Evolutionary conservation across 768 basidiomycete species (phyloP), one percentile per base, ranked within the genome.

Genomic region (Termitomyces sp.): DNA sequence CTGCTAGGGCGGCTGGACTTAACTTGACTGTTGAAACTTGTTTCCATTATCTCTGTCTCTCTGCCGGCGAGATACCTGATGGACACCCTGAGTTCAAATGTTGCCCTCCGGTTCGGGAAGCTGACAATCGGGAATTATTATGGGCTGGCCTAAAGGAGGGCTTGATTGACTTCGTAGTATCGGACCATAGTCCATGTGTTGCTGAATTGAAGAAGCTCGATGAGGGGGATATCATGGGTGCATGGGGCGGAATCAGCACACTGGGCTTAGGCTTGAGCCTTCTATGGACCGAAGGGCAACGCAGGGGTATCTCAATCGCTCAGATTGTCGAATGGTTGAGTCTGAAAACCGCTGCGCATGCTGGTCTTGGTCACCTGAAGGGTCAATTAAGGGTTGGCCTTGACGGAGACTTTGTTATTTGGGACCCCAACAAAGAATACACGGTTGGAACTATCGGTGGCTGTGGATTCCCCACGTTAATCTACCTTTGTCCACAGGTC

Each of bases 221-320:
- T 29, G 79, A 81, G 44, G 91, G 94, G 1, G 81, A 94, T 66
- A 78, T 98, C 60, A 90, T 97, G 87, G 70, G 75, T 22, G 92
- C 95, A 0, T 98, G 96, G 96, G 96, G 96, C 42, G 96, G 96
- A 0, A 92, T 99, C 61, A 90, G 88, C 60, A 87, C 91, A 5
- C 79, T 99, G 24, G 96, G 96, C 3, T 77, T 98, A 18, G 97
- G 96, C 0, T 70, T 98, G 47, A 90, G 90, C 68, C 72, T 97
- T 51, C 66, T 98, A 42, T 96, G 92, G 92, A 95, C 93, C 1
- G 93, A 97, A 70, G 85, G 82, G 3, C 70, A 69, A 45, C 84
- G 79, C 64, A 75, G 82, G 50, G 84, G 82, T 12, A 71, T 90
- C 2, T 73, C 73, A 0, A 75, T 95, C 42, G 71, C 74, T 37